Conservation (phyloP, 2,329 filamentous ascomycete genomes). For the Emydomyces testavorans region DNA sequence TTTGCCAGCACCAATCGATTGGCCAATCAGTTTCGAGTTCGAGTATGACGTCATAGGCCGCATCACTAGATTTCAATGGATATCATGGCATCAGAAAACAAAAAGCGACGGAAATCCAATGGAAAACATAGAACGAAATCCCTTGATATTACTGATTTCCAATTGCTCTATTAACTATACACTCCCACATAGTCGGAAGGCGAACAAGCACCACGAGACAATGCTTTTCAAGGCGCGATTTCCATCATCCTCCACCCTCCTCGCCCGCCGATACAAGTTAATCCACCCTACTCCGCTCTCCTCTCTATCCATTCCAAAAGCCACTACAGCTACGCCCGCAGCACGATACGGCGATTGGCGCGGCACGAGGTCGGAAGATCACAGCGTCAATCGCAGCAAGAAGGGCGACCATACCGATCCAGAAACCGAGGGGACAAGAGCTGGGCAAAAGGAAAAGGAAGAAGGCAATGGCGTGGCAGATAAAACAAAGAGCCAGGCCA, state of each 20-base stretch:
- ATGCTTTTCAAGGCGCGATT: slow-evolving; percentile 3
- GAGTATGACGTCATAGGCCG: not conserved
- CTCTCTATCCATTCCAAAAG: not conserved
- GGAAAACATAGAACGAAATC: not conserved
- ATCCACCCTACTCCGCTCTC: not conserved
- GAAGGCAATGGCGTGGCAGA: slow-evolving; percentile 18
- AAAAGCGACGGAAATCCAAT: not conserved
- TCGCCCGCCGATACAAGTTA: not conserved
- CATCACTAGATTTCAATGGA: not conserved
- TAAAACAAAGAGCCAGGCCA: slow-evolving; percentile 32
- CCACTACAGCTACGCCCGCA: not conserved
- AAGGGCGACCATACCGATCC: slow-evolving; percentile 28
- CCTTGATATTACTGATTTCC: not conserved
- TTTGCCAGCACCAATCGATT: not conserved
- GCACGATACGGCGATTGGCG: slow-evolving; percentile 23
- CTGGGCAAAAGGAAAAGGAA: slow-evolving; percentile 28
- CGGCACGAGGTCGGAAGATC: slow-evolving; percentile 26
- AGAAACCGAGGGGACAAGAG: slow-evolving; percentile 21
- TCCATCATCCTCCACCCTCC: not conserved
- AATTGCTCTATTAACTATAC: not conserved
- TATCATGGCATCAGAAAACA: not conserved
- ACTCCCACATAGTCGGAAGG: too few relatives aligned
- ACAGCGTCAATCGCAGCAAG: slow-evolving; percentile 24
- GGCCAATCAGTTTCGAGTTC: not conserved
- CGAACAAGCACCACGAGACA: not conserved